These are phyloP conservation scores for Litchi chinensis DNA, from an alignment of 345 rosid species.

Conservation along the genomic window DNA sequence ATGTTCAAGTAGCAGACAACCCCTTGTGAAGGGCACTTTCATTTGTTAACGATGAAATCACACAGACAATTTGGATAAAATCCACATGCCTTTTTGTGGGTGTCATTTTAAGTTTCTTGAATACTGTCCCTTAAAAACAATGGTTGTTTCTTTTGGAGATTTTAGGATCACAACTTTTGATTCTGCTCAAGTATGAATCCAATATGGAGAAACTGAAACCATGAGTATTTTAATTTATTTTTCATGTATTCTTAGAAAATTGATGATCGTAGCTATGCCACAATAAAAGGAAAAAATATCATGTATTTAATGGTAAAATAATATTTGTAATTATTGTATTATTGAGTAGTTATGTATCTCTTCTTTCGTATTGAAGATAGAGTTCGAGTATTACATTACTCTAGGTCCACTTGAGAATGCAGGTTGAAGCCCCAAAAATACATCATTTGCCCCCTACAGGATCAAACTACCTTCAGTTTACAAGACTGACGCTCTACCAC, in stretches of 20 bases:
- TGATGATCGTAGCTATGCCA: too few species aligned
- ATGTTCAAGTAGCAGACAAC: constrained; percentile 33
- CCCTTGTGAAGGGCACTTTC: constrained; percentile 50
- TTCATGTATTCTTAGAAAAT: too few species aligned
- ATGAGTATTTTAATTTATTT: neutral
- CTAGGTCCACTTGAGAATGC: too few species aligned
- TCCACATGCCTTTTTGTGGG: constrained; percentile 36
- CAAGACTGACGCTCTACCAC: constrained; percentile 94
- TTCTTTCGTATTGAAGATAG: too few species aligned
- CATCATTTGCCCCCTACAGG: constrained; percentile 65
- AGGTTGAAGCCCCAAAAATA: too few species aligned
- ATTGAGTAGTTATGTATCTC: too few species aligned
- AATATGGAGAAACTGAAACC: constrained; percentile 15
- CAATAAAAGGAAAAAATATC: too few species aligned
- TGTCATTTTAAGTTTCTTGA: constrained; percentile 22
- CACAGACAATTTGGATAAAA: constrained; percentile 31
- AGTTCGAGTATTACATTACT: too few species aligned
- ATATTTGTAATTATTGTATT: too few species aligned
- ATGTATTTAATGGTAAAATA: too few species aligned
- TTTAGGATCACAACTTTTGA: constrained; percentile 18
- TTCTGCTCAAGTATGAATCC: neutral
- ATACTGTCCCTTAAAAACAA: constrained; percentile 11
- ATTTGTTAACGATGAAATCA: constrained; percentile 3
- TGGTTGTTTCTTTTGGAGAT: neutral
- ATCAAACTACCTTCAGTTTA: constrained; percentile 92